phyloP scores from a whole-genome alignment of 345 rosid species.

The Citrus unshiu region DNA sequence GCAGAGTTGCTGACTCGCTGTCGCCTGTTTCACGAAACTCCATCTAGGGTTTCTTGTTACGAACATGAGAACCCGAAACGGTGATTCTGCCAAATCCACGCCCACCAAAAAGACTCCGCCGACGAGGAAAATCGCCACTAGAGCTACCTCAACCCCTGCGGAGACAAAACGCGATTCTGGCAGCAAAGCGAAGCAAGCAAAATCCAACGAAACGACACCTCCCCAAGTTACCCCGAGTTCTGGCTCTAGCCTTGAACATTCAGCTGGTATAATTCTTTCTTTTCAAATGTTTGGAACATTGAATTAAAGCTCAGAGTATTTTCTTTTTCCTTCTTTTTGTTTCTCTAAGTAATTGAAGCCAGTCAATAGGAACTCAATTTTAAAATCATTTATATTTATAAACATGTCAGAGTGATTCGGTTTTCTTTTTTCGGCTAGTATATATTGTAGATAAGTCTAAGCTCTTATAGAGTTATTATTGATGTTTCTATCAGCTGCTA shows the following conservation, averaged over 20 bases:
- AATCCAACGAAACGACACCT: constrained; percentile 17
- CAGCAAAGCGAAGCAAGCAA: constrained; percentile 21
- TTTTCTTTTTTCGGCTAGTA: not conserved
- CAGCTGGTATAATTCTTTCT: constrained; percentile 28
- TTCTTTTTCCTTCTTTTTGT: not conserved
- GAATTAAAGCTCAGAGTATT: not conserved
- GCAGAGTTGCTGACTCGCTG: not conserved
- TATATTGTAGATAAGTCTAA: not conserved
- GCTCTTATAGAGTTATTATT: not conserved
- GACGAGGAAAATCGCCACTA: constrained; percentile 27
- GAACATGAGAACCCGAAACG: constrained; percentile 38
- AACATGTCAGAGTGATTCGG: not conserved
- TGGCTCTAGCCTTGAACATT: constrained; percentile 19
- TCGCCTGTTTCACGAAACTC: not conserved
- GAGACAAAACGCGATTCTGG: constrained; percentile 18
- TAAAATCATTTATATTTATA: not conserved
- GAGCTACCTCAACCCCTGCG: constrained; percentile 7
- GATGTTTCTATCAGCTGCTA: not conserved
- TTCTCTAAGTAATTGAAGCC: not conserved
- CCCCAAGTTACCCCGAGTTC: constrained; percentile 4
- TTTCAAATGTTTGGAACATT: not conserved
- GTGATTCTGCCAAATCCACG: constrained; percentile 19
- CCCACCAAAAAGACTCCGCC: constrained; percentile 31
- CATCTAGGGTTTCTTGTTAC: not conserved
- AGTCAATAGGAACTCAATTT: not conserved